Base-by-base conservation (phyloP, 1,139 yeast genomes). In the Pichia sp. region DNA sequence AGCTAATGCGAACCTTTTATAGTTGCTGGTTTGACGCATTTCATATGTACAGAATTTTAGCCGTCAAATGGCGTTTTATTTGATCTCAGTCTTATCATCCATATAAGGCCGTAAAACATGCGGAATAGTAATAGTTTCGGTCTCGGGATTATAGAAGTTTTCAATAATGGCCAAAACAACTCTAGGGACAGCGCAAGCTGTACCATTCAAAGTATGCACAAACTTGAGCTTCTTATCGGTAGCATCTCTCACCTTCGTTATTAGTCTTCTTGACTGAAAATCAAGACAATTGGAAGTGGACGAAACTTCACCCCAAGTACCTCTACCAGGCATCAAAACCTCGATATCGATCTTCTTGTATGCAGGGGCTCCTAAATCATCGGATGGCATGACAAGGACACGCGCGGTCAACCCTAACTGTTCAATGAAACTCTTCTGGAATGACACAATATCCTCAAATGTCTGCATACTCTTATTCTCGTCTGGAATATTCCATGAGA, bases 241-340 rank as follows among this genome's bases (percentile, higher is more conserved):
- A 9, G 35, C 20, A 37, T 52, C 52, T 32, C 63, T 63, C 44
- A 62, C 74, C 39, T 73, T 74, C 10, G 93, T 80, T 29, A 82
- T 78, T 49, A 91, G 66, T 48, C 98, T 69, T 57, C 96, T 69
- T 8, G 95, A 64, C 59, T 93, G 99, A 56, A 75, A 93, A 49
- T 88, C 97, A 3, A 88, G 75, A 58, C 99, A 93, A 53, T 88
- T 91, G 2, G 97, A 87, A 2, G 93, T 68, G 29, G 96, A 85
- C 1, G 95, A 79, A 24, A 91, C 68, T 53, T 93, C 99, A 3
- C 99, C 99, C 86, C 94, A 93, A 14, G 52, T 27, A 2, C 86
- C 86, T 50, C 96, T 73, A 2, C 98, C 97, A 0, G 97, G 98
- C 96, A 93, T 91, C 91, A 96, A 86, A 0, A 93, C 96, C 58